Base-by-base conservation (phyloP, 2,329 filamentous ascomycete genomes). In the Stachybotrys chartarum region DNA sequence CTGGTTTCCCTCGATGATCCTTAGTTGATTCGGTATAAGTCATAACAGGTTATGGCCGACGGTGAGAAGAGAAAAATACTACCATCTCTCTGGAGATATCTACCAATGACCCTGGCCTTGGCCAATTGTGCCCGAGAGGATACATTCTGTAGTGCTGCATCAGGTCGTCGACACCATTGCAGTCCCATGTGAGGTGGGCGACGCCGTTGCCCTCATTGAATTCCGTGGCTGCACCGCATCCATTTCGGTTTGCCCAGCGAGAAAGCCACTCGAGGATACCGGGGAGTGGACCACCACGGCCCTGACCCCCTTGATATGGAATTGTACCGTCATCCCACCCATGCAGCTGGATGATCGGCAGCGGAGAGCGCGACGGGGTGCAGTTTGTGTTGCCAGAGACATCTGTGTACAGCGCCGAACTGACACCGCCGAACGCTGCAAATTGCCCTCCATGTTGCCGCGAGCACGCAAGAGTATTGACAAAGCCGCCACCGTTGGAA, bases 281-380 rank as follows among this genome's bases (percentile, higher is more conserved):
- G 1, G 78, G 78, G 50, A 79, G 58, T 52, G 70, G 73, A 0
- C 73, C 75, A 1, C 72, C 71, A 3, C 71, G 68, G 3, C 75
- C 68, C 3, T 56, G 31, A 2, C 71, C 74, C 1, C 78, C 78
- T 3, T 62, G 56, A 56, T 79, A 81, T 0, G 65, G 59, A 39
- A 81, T 78, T 0, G 71, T 77, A 3, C 58, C 66, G 61, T 82
- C 79, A 3, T 60, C 68, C 2, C 70, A 72, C 16, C 78, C 78
- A 61, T 82, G 79, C 53, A 80, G 75, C 47, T 78, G 75, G 10
- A 81, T 63, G 10, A 82, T 68, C 1, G 78, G 77, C 4, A 79
- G 3, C 58, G 63, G 64, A 75, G 79, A 16, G 64, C 66, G 51
- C 68, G 66, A 3, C 2, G 73, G 69, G 17, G 70, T 60, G 59